Conservation (phyloP, 2,329 filamentous ascomycete species). For the Talaromyces marneffei region DNA sequence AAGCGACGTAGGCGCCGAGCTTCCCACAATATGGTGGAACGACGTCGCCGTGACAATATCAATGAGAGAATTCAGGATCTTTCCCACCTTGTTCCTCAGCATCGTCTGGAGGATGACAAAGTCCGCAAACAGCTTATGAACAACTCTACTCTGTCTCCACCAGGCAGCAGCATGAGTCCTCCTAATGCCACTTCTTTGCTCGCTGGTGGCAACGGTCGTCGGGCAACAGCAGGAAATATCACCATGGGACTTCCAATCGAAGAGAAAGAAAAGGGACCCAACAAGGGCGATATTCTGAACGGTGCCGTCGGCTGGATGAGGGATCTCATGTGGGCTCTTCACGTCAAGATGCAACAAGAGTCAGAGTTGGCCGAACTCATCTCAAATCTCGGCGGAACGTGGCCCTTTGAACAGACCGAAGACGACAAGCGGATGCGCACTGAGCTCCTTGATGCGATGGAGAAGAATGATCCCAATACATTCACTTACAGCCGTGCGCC, state of each 20-base stretch:
- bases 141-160: conserved; percentile 81
- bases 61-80: conserved; percentile 97
- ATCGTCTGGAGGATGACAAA: conserved; percentile 94
- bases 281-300: conserved; percentile 98
- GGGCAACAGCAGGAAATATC: conserved; percentile 76
- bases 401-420: conserved; percentile 78
- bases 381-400: conserved; percentile 63
- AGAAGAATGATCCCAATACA: conserved; percentile 68
- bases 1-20: conserved; percentile 87
- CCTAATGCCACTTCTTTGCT: conserved; percentile 66
- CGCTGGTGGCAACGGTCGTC: conserved; percentile 74
- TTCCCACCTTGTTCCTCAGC: conserved; percentile 83
- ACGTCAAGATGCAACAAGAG: conserved; percentile 82
- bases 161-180: conserved; percentile 60
- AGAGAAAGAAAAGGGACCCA: conserved; percentile 97
- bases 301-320: conserved; percentile 95
- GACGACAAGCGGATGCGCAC: conserved; percentile 95
- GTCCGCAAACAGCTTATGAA: conserved; percentile 91
- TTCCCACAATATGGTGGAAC: conserved; percentile 94
- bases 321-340: conserved; percentile 94
- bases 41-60: conserved; percentile 92
- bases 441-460: conserved; percentile 79
- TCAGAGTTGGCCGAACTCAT: conserved; percentile 77
- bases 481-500: conserved; percentile 79
- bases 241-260: conserved; percentile 89